Base-by-base conservation (phyloP, 2,329 filamentous ascomycete species). In the Fusarium sp. region DNA sequence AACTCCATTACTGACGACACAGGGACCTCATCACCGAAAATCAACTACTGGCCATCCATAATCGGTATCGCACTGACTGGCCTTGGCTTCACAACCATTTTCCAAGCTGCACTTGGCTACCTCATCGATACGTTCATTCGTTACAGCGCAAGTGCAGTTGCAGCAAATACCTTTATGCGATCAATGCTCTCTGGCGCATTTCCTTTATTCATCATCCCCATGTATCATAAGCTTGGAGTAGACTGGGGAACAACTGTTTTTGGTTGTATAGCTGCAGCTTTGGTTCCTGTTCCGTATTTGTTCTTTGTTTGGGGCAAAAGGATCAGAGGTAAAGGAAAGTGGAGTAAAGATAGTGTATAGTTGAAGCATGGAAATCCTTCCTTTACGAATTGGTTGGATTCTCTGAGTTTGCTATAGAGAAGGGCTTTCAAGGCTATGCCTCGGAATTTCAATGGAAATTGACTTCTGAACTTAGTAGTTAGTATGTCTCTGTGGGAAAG, bases 91-190 rank as follows among this genome's bases (percentile, higher is more conserved):
- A 60, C 49, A 1, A 55, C 49, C 1, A 55, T 60, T 3, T 60
- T 60, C 40, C 57, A 60, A 20, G 17, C 49, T 23, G 57, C 57
- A 6, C 26, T 60, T 4, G 57, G 49, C 7, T 60, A 60, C 1
- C 57, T 60, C n/a, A 60, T 60, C 2, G 59, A 48, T 11, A 58
- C 52, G 10, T 61, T 58, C 14, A 61, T 41, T n/a, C 41, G 18
- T 0, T 61, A 58, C 17, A 58, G 52, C 18, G 58, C 52, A 4
- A 61, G 59, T 32, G 52, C 53, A 6, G 18, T 58, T 10, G 59
- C 52, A 3, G 41, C 52, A 2, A 61, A 61, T 33, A 46, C 59
- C 12, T 58, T 61, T 11, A 57, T 61, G 40, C 52, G 59, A 5
- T 58, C 59, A 1, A 61, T 58, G 33, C 46, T 61, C 18, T 57